A percentile compares a stretch with the other conserved stretches of the same genome.
These are phyloP conservation scores for Isoetes taiwanensis DNA, from an alignment of 75 land plant species.

Conservation along the genomic window DNA sequence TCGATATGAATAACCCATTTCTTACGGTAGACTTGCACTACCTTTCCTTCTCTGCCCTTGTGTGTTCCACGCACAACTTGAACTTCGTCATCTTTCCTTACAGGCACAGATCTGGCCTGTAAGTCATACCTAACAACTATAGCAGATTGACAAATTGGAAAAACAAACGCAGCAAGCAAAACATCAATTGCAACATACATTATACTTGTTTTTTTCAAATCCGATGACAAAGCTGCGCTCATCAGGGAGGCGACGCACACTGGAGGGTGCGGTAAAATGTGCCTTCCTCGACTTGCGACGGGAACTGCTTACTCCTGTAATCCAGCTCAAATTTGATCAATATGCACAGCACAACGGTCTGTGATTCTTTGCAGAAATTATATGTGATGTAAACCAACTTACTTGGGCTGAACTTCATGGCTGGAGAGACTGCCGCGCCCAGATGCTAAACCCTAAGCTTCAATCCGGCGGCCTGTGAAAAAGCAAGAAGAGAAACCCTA, in stretches of 20 bases:
- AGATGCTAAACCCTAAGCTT: too few relatives aligned
- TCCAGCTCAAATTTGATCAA: too few relatives aligned
- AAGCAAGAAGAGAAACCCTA: too few relatives aligned
- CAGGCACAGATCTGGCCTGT: slow-evolving; percentile 29
- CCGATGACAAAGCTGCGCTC: slow-evolving; percentile 38
- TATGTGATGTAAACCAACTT: too few relatives aligned
- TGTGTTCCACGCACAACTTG: slow-evolving; percentile 35
- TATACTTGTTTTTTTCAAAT: slow-evolving; percentile 35
- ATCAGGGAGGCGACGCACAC: slow-evolving; percentile 35
- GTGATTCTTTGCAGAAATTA: too few relatives aligned
- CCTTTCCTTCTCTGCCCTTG: slow-evolving; percentile 45
- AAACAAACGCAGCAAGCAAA: neutral
- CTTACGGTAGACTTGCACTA: slow-evolving; percentile 34
- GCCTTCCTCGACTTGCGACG: slow-evolving; percentile 46
- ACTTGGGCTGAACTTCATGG: too few relatives aligned
- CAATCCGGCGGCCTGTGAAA: too few relatives aligned
- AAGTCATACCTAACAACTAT: too few relatives aligned
- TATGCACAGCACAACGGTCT: too few relatives aligned
- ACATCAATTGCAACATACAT: slow-evolving; percentile 13
- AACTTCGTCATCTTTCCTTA: slow-evolving; percentile 43
- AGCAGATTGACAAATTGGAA: neutral
- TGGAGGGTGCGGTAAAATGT: slow-evolving; percentile 49
- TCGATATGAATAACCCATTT: slow-evolving; percentile 43
- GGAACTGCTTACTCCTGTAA: slow-evolving; percentile 37
- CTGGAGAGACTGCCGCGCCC: too few relatives aligned